Evolutionary conservation across 2,329 filamentous ascomycete species (phyloP).

Genomic region (Paecilomyces formosus): DNA sequence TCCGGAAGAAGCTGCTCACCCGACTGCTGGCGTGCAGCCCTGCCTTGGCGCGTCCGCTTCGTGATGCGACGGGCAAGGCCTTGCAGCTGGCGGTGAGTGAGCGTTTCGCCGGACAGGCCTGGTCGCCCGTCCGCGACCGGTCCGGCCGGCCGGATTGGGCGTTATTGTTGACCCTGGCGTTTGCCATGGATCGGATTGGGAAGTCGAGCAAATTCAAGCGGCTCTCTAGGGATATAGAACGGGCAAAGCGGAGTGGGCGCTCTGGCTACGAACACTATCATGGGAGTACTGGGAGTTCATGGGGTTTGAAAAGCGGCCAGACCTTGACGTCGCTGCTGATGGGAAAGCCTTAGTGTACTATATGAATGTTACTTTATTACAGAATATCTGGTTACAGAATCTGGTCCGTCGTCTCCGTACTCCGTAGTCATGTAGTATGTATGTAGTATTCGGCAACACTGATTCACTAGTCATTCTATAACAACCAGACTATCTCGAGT

Average conservation of each 20-base stretch:
- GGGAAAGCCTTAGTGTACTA: conserved; percentile 25
- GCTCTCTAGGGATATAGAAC: conserved; percentile 12
- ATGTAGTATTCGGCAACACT: too few species aligned
- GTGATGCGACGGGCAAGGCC: conserved; percentile 47
- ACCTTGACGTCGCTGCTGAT: conserved; percentile 22
- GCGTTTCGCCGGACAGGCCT: conserved; percentile 26
- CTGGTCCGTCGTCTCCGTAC: too few species aligned
- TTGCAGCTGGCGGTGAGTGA: conserved; percentile 45
- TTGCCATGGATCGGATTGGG: conserved; percentile 38
- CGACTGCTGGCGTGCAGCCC: conserved; percentile 46
- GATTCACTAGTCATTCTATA: too few species aligned
- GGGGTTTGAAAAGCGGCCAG: conserved; percentile 26
- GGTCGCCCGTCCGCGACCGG: conserved; percentile 23
- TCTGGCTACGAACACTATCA: conserved; percentile 25
- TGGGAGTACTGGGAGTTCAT: conserved; percentile 32
- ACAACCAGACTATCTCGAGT: too few species aligned
- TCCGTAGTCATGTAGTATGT: too few species aligned
- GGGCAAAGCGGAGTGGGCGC: conserved; percentile 24
- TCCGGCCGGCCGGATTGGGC: conserved; percentile 32
- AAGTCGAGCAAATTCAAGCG: conserved; percentile 26
- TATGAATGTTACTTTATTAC: neutral
- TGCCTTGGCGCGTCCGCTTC: conserved; percentile 47
- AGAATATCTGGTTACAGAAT: too few species aligned
- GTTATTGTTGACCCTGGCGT: conserved; percentile 39
- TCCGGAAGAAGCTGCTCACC: conserved; percentile 43